Evolutionary conservation across 73 alveolate species (phyloP).

Genomic region (Paramecium primaurelia): DNA sequence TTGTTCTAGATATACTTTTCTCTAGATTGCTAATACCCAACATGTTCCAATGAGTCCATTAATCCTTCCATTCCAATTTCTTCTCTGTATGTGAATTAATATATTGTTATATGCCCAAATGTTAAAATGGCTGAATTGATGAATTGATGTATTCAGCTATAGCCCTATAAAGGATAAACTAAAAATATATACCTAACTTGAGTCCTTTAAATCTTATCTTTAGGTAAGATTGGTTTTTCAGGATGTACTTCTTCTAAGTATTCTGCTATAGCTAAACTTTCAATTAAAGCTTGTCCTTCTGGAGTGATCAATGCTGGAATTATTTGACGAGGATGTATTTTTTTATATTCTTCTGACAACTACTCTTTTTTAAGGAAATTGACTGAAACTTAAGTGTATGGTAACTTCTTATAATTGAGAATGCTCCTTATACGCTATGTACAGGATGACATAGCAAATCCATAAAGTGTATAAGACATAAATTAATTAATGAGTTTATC

Average conservation of each 20-base stretch:
- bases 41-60: constrained; percentile 34
- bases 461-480: constrained; percentile 33
- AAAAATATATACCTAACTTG: not conserved
- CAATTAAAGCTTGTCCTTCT: not conserved
- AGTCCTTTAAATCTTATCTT: not conserved
- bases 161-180: not conserved
- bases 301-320: constrained; percentile 5
- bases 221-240: not conserved
- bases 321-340: constrained; percentile 20
- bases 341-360: not conserved
- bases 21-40: not conserved
- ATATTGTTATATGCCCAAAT: not conserved
- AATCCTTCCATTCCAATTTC: constrained; percentile 3
- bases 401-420: not conserved
- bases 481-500: not conserved
- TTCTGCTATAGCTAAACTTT: not conserved
- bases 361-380: not conserved
- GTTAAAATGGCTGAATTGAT: constrained; percentile 7
- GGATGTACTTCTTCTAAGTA: constrained; percentile 6
- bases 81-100: not conserved
- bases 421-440: not conserved
- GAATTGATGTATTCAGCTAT: not conserved
- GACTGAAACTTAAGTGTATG: not conserved
- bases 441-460: constrained; percentile 25
- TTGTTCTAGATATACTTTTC: not conserved